Evolutionary conservation across 805 yeast genomes (phyloP), one percentile per base, ranked within the genome.

Genomic region (Zygoascus bituminiphila): DNA sequence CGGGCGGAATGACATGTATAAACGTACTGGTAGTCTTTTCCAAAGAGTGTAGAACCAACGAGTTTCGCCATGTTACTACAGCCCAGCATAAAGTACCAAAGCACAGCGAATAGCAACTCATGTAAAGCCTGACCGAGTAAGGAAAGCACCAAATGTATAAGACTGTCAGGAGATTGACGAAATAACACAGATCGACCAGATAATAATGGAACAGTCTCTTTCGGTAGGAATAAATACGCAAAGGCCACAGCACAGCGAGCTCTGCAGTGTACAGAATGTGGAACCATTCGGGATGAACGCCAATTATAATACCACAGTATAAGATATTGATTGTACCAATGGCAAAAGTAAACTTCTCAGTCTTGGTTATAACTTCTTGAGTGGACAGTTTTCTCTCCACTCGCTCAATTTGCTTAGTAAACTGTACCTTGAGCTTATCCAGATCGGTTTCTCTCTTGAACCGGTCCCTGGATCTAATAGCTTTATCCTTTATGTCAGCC

Each of bases 51-150:
- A 91, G 71, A 7, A 91, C 98, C 48, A 91, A 71, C 5, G 96
- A 88, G 63, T 91, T 91, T 57, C 95, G 74, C 98, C 98, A 91
- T 0, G 96, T 86, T 40, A 91, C 81, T 20, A 91, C 96, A 0
- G 97, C 97, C 76, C 87, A 89, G 5, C 95, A 77, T 48, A 91
- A 67, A 0, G 97, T 87, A 1, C 98, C 98, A 68, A 84, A 81
- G 1, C 93, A 76, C 51, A 91, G 78, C 8, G 96, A 84, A 65
- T 86, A 89, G 55, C 94, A 88, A 2, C 91, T 76, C 14, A 86
- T 78, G 66, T 84, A 91, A 21, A 91, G 70, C 56, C 81, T 76
- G 36, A 73, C 72, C 2, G 95, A 85, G 29, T 72, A 59, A 0
- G 98, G 97, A 53, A 81, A 79, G 4, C 79, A 70, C 98, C 98